These are phyloP conservation scores for Naganishia sp. DNA, from an alignment of 1,284 basidiomycete genomes.

Conservation along the genomic window DNA sequence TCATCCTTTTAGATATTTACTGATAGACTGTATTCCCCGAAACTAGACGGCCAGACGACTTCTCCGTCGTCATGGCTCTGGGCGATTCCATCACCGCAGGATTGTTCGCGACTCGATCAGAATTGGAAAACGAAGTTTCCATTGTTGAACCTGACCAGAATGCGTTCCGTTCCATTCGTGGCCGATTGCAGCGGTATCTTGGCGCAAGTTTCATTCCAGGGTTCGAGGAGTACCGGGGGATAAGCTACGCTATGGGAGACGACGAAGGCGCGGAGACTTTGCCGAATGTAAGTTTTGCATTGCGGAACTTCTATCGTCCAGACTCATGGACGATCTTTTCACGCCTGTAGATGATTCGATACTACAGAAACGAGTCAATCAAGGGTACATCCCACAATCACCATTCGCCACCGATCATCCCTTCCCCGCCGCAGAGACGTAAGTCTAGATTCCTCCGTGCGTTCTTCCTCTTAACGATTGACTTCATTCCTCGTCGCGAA, in stretches of 20 bases:
- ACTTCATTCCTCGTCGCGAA: background rate
- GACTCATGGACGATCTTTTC: background rate
- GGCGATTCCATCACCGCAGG: constrained; percentile 55
- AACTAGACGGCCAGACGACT: constrained; percentile 50
- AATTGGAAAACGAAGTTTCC: background rate
- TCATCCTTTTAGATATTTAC: background rate
- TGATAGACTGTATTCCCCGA: background rate
- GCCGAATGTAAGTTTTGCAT: constrained; percentile 42
- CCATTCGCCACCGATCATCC: constrained; percentile 19
- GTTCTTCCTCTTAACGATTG: background rate
- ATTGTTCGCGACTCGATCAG: constrained; percentile 42
- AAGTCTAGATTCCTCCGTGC: background rate
- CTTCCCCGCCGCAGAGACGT: constrained; percentile 21
- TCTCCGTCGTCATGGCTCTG: constrained; percentile 50
- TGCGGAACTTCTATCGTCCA: background rate
- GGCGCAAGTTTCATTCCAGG: background rate
- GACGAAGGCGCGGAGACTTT: constrained; percentile 49
- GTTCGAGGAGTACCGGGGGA: constrained; percentile 48
- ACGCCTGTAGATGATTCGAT: constrained; percentile 14
- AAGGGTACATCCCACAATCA: constrained; percentile 21
- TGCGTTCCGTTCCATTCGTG: background rate
- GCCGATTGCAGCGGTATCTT: background rate
- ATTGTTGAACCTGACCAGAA: background rate
- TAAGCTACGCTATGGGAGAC: constrained; percentile 51
- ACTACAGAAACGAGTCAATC: constrained; percentile 14